Evolutionary conservation across 495 filamentous ascomycete genomes (phyloP).

Genomic region (Aspergillus avenaceus): DNA sequence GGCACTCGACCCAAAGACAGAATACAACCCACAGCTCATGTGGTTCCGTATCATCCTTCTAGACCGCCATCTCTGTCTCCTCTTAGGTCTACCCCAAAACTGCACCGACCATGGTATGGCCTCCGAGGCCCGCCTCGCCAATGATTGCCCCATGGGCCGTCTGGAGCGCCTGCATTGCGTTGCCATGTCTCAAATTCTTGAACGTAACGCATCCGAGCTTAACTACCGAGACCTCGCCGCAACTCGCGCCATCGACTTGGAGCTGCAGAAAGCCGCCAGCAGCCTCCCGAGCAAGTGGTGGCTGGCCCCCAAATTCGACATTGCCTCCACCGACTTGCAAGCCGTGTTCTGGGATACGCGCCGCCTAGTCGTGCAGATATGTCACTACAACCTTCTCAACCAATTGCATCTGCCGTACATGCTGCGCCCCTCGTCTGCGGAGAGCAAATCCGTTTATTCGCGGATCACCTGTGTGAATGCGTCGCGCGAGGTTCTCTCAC

Average conservation of each 20-base stretch:
- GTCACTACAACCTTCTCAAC: constrained; percentile 34
- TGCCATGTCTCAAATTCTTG: constrained; percentile 36
- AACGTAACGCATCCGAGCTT: constrained; percentile 31
- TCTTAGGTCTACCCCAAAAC: constrained; percentile 45
- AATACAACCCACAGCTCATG: constrained; percentile 17
- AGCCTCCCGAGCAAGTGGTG: constrained; percentile 39
- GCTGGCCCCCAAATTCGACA: constrained; percentile 13
- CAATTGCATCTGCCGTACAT: constrained; percentile 31
- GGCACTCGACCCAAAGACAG: constrained; percentile 14
- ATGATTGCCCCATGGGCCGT: constrained; percentile 14
- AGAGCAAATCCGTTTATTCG: constrained; percentile 25
- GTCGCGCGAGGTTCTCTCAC: constrained; percentile 42
- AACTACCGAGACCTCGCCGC: constrained; percentile 8
- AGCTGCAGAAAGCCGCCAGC: constrained; percentile 34
- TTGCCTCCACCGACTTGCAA: background rate
- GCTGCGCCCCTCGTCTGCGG: constrained; percentile 12
- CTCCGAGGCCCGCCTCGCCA: constrained; percentile 15
- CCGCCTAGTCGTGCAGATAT: constrained; percentile 30
- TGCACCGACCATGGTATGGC: constrained; percentile 31
- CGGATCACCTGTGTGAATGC: constrained; percentile 38
- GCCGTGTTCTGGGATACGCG: constrained; percentile 7
- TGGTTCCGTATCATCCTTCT: constrained; percentile 24
- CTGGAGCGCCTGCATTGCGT: constrained; percentile 23
- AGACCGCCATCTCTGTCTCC: constrained; percentile 44
- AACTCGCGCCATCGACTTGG: constrained; percentile 38